phyloP scores from a whole-genome alignment of 2,329 filamentous ascomycete species.

The Exserohilum turcica region DNA sequence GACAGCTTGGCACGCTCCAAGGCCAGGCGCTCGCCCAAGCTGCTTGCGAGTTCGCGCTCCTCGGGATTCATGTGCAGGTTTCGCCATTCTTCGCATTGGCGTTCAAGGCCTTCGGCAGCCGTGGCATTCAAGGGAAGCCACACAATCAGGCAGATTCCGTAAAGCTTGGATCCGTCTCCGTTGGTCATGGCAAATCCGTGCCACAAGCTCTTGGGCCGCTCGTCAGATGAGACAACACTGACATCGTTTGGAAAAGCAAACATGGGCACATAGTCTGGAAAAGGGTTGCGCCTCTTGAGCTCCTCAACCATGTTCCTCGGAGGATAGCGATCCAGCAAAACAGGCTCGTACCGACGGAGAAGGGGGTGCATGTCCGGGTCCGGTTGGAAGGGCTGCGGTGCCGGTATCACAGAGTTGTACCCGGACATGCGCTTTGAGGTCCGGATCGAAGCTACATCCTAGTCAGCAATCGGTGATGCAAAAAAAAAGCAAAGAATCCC shows the following conservation, averaged over 20 bases:
- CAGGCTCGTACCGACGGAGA: constrained; percentile 91
- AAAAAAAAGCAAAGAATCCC: constrained; percentile 31
- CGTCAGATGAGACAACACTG: constrained; percentile 92
- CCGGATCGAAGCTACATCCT: constrained; percentile 64
- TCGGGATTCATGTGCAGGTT: constrained; percentile 79
- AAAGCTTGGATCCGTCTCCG: constrained; percentile 86
- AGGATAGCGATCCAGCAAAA: constrained; percentile 93
- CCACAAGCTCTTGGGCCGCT: constrained; percentile 94
- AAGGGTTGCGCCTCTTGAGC: constrained; percentile 76
- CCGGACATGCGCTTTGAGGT: constrained; percentile 90
- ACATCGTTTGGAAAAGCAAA: constrained; percentile 99
- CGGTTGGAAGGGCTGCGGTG: constrained; percentile 85
- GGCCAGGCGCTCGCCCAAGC: constrained; percentile 85
- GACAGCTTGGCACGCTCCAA: constrained; percentile 88
- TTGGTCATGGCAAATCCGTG: constrained; percentile 98
- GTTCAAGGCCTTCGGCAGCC: constrained; percentile 82
- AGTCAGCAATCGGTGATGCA: constrained; percentile 29
- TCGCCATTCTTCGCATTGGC: constrained; percentile 60
- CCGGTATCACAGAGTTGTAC: constrained; percentile 97
- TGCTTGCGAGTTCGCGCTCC: constrained; percentile 89
- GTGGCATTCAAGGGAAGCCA: constrained; percentile 87
- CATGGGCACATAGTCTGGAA: constrained; percentile 98
- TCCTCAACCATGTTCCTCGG: constrained; percentile 82
- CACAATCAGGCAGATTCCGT: constrained; percentile 87
- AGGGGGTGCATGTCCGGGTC: constrained; percentile 95